A percentile compares a stretch with the other conserved stretches of the same genome.
phyloP scores from a whole-genome alignment of 2,329 filamentous ascomycete species.

The Tolypocladium paradoxum region DNA sequence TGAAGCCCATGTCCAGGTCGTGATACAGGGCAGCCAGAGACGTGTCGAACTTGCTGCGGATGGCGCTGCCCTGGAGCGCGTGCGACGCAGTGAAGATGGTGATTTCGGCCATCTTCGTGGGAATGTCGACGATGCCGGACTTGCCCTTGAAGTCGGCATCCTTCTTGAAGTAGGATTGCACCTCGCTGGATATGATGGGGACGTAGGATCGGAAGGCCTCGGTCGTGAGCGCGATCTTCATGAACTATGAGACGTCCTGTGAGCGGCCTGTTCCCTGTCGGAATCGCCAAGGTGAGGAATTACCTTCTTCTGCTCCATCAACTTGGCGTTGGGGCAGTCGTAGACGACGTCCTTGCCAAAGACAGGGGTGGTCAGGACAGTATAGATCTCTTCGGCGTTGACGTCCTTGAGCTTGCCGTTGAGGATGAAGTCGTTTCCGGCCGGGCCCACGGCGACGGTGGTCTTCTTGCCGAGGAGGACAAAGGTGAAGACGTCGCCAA shows the following conservation, averaged over 20 bases:
- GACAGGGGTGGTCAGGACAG: constrained; percentile 57
- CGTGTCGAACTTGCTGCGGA: constrained; percentile 70
- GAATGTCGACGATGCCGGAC: constrained; percentile 60
- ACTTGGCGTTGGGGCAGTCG: constrained; percentile 80
- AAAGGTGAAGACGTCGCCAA: constrained; percentile 86
- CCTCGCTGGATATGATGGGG: constrained; percentile 65
- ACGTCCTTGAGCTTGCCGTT: constrained; percentile 87
- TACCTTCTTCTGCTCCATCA: constrained; percentile 96
- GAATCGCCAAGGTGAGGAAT: constrained; percentile 5
- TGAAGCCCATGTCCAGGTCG: constrained; percentile 84
- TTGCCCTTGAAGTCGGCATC: constrained; percentile 55
- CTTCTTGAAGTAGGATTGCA: constrained; percentile 60
- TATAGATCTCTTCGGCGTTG: constrained; percentile 84
- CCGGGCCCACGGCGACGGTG: constrained; percentile 71
- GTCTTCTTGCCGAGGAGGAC: constrained; percentile 81
- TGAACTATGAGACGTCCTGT: constrained; percentile 41
- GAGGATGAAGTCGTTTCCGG: constrained; percentile 83
- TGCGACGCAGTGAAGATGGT: constrained; percentile 86
- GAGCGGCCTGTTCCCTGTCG: constrained; percentile 1
- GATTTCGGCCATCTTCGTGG: constrained; percentile 69
- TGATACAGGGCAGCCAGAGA: constrained; percentile 76
- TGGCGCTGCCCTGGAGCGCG: constrained; percentile 73
- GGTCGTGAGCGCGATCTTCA: constrained; percentile 70
- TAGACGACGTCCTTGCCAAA: constrained; percentile 85
- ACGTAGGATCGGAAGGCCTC: constrained; percentile 68